phyloP scores from a whole-genome alignment of 345 rosid genomes.

The Camelina sativa region DNA sequence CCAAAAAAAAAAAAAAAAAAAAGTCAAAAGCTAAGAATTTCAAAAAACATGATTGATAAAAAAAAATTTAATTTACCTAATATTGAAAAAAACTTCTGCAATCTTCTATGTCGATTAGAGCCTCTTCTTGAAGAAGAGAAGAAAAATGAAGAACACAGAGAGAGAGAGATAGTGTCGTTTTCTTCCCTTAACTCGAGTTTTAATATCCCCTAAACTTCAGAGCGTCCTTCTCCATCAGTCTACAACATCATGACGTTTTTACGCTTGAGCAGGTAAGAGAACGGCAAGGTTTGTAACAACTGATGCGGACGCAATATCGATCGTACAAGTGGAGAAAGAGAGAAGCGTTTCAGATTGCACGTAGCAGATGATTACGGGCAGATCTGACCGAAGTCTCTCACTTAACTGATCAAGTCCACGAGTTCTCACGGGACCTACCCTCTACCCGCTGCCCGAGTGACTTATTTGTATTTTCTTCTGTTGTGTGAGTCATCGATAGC shows the following conservation, averaged over 20 bases:
- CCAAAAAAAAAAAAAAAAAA: no score
- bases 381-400: constrained; percentile 36
- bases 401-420: constrained; percentile 33
- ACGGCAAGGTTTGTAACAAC: constrained; percentile 11
- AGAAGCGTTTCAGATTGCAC: constrained; percentile 37
- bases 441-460: constrained; percentile 29
- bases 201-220: background rate
- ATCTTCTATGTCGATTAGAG: background rate
- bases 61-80: no score
- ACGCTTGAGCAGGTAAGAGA: background rate
- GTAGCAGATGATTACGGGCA: constrained; percentile 43
- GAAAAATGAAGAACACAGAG: constrained; percentile 22
- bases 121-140: background rate
- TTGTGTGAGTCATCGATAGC: constrained; percentile 36
- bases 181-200: constrained; percentile 22
- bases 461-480: background rate
- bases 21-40: background rate
- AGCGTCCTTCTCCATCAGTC: background rate
- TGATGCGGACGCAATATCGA: constrained; percentile 32
- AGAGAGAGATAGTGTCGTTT: constrained; percentile 32
- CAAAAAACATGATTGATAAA: background rate
- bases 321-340: constrained; percentile 38
- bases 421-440: constrained; percentile 17
- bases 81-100: constrained; percentile 17
- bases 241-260: background rate